These are phyloP conservation scores for Priceomyces fermenticarens DNA, from an alignment of 805 yeast species.

Conservation along the genomic window DNA sequence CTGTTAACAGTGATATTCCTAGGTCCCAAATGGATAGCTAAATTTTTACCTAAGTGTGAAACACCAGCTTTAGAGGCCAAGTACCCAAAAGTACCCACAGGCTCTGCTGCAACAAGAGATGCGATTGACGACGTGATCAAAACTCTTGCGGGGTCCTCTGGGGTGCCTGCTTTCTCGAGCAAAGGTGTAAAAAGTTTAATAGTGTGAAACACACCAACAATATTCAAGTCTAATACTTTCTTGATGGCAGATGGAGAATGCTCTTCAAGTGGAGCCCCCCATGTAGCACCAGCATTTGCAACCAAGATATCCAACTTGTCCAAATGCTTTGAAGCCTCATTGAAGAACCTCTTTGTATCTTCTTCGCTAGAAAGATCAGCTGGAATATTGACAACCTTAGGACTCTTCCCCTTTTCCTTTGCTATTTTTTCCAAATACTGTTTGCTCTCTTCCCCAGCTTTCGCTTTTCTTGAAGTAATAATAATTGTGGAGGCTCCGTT, in stretches of 20 bases:
- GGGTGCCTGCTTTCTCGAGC: constrained; percentile 49
- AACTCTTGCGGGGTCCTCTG: constrained; percentile 60
- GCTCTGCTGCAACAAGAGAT: constrained; percentile 40
- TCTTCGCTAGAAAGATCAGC: constrained; percentile 53
- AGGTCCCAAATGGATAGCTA: constrained; percentile 67
- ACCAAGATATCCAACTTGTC: constrained; percentile 57
- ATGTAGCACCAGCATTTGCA: constrained; percentile 78
- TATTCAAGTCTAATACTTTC: constrained; percentile 61
- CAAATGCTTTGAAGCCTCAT: constrained; percentile 38
- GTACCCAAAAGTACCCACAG: constrained; percentile 65
- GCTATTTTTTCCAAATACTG: constrained; percentile 33
- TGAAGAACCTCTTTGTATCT: constrained; percentile 45
- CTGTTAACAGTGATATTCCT: constrained; percentile 65
- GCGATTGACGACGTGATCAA: constrained; percentile 67
- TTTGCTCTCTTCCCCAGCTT: constrained; percentile 61
- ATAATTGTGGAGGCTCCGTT: constrained; percentile 63
- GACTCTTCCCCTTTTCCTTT: constrained; percentile 27
- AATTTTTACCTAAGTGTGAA: constrained; percentile 59
- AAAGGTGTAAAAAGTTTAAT: constrained; percentile 62
- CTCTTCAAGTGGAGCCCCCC: constrained; percentile 64
- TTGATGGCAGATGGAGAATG: constrained; percentile 62
- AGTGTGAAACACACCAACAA: constrained; percentile 64
- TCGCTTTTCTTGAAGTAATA: constrained; percentile 60
- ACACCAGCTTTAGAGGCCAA: constrained; percentile 75
- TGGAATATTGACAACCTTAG: constrained; percentile 43